Percentiles rank a stretch among this genome's conserved stretches.
These are phyloP conservation scores for Yamadazyma diddensiae DNA, from an alignment of 1,139 yeast genomes.

Conservation along the genomic window DNA sequence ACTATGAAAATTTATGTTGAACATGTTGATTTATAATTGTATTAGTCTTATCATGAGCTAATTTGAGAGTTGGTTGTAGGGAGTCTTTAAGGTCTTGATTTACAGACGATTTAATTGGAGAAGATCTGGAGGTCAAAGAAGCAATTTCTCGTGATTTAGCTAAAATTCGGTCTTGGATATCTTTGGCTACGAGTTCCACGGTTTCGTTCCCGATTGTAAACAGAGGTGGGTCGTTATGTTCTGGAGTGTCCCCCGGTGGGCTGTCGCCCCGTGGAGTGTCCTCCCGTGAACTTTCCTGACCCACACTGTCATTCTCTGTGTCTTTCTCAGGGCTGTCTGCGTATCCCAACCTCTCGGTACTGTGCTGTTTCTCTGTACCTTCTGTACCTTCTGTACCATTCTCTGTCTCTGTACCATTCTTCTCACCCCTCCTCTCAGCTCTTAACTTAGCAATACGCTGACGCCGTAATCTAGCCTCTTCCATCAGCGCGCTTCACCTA, in stretches of 20 bases:
- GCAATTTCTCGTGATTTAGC: slow-evolving; percentile 18
- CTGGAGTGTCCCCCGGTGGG: neutral
- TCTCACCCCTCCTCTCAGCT: slow-evolving; percentile 8
- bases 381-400: neutral
- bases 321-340: too few species aligned
- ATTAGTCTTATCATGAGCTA: slow-evolving; percentile 29
- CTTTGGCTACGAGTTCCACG: slow-evolving; percentile 25
- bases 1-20: slow-evolving; percentile 3
- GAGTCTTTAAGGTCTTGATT: slow-evolving; percentile 25
- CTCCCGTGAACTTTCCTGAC: too few species aligned
- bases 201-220: slow-evolving; percentile 20
- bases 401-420: too few species aligned
- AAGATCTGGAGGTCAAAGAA: slow-evolving; percentile 2
- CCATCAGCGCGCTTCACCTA: slow-evolving; percentile 17
- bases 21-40: slow-evolving; percentile 21
- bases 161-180: slow-evolving; percentile 23
- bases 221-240: neutral
- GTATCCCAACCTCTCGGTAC: too few species aligned
- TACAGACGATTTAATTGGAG: neutral
- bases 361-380: neutral
- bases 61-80: slow-evolving; percentile 10
- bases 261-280: too few species aligned
- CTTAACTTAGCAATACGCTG: slow-evolving; percentile 14
- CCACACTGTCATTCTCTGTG: too few species aligned
- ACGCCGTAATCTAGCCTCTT: slow-evolving; percentile 14